Evolutionary conservation across 2,329 filamentous ascomycete genomes (phyloP).

Genomic region (Sporothrix euskadiensis): DNA sequence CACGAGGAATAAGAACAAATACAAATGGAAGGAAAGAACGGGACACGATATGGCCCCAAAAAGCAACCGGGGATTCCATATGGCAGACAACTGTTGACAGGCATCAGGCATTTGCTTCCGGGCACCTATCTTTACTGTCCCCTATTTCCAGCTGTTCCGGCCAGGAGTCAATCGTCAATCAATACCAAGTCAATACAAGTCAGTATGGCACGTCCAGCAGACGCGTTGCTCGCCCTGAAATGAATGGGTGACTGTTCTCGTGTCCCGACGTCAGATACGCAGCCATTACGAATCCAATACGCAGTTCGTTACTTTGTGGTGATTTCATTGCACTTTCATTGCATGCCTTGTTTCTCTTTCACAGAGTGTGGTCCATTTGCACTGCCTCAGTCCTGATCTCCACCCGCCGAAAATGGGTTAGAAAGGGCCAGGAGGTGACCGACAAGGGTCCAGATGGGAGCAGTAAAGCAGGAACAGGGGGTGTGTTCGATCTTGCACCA

Average conservation of each 20-base stretch:
- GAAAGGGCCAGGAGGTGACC: conserved; percentile 1
- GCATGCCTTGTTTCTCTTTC: neutral
- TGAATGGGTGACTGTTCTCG: neutral
- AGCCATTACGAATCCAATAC: conserved; percentile 17
- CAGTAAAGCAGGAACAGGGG: conserved; percentile 2
- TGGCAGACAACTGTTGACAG: neutral
- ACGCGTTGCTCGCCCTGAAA: neutral
- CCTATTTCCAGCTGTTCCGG: conserved; percentile 11
- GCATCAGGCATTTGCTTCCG: conserved; percentile 10
- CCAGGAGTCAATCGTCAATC: neutral
- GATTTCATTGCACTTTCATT: conserved; percentile 2
- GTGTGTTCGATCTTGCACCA: conserved; percentile 3
- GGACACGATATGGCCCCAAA: neutral
- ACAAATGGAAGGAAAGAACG: neutral
- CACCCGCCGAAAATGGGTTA: conserved; percentile 6
- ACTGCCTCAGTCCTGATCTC: conserved; percentile 25
- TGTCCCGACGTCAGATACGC: neutral
- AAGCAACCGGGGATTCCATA: neutral
- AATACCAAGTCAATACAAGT: neutral
- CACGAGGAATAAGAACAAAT: neutral
- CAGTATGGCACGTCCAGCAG: neutral
- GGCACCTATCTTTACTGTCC: neutral
- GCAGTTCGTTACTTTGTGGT: neutral
- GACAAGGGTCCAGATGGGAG: neutral
- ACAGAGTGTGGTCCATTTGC: conserved; percentile 6